Base-by-base conservation (phyloP, 2,329 filamentous ascomycete genomes). In the Xylaria sp. region DNA sequence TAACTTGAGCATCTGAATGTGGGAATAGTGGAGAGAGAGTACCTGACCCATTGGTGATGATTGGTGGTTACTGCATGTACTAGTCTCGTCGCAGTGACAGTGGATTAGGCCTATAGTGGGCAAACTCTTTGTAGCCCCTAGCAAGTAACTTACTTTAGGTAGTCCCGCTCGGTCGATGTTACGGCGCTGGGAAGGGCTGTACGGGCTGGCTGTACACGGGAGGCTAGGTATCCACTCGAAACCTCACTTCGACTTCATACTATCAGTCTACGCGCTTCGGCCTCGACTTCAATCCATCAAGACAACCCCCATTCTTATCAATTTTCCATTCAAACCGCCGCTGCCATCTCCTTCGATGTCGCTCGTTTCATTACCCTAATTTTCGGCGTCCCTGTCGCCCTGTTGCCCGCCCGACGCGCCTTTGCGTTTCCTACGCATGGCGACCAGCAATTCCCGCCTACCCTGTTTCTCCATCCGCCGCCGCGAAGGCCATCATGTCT, bases 401-500 rank as follows among this genome's bases (percentile, higher is more conserved):
- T 78, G 74, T 78, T 78, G 78, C 76, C 77, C 78, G 74, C 77
- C 76, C 75, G 79, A 82, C 80, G 81, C 83, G 82, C 81, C 80
- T 79, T 57, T 78, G 78, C 78, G 77, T 78, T 75, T 68, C 69
- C 72, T 72, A 74, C 83, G 83, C 82, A 86, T 86, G 83, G 84
- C 83, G 83, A 78, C 82, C 78, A 83, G 83, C 83, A 82, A 78
- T 82, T 78, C 74, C 76, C 78, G 78, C 76, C 78, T 75, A 70
- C 76, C 76, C 75, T 72, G 76, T 79, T 78, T 77, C 78, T 78
- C 77, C 81, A 82, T 78, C 81, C 78, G 76, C 75, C 75, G 73
- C 57, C 76, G 74, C 57, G 60, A 78, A 78, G 78, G 77, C 77
- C 78, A 84, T 79, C 77, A 90, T 90, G 87, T 88, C 88, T 77